Percentiles rank a stretch among this genome's conserved stretches.
Evolutionary conservation across 176 grass and related monocot species (phyloP).

Genomic region (Oryza rufipogon): DNA sequence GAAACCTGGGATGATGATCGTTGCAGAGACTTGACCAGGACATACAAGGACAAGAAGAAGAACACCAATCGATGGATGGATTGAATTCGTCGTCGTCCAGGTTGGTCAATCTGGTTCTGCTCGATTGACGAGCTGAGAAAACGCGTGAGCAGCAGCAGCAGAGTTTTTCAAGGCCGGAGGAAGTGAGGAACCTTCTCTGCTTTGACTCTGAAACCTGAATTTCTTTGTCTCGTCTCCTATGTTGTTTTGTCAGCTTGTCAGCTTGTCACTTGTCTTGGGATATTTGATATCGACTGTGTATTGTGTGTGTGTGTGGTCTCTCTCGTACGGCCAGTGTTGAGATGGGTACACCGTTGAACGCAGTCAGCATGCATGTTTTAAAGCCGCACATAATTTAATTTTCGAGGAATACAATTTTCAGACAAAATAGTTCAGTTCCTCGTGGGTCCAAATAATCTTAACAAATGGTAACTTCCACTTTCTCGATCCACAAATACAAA

Average conservation of each 20-base stretch:
- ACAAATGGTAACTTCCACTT: too few species aligned
- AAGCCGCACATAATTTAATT: too few species aligned
- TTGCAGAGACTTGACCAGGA: slow-evolving; percentile 1
- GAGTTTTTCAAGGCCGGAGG: neutral
- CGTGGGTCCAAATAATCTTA: too few species aligned
- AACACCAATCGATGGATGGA: neutral
- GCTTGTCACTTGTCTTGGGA: neutral
- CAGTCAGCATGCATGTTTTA: neutral
- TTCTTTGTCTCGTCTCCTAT: neutral
- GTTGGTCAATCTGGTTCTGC: slow-evolving; percentile 29
- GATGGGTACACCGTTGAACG: neutral
- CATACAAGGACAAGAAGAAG: neutral
- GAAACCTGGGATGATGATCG: neutral
- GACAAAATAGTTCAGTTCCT: too few species aligned
- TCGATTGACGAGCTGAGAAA: neutral
- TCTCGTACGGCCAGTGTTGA: neutral
- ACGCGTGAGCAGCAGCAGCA: neutral
- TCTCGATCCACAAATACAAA: too few species aligned
- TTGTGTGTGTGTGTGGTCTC: neutral
- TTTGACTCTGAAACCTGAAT: neutral
- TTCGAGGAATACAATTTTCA: too few species aligned
- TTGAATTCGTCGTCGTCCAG: neutral
- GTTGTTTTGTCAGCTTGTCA: neutral
- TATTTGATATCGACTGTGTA: neutral
- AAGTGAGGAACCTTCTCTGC: slow-evolving; percentile 19